Evolutionary conservation across 2,329 filamentous ascomycete genomes (phyloP).

Genomic region (Exutisphaerella laricina): DNA sequence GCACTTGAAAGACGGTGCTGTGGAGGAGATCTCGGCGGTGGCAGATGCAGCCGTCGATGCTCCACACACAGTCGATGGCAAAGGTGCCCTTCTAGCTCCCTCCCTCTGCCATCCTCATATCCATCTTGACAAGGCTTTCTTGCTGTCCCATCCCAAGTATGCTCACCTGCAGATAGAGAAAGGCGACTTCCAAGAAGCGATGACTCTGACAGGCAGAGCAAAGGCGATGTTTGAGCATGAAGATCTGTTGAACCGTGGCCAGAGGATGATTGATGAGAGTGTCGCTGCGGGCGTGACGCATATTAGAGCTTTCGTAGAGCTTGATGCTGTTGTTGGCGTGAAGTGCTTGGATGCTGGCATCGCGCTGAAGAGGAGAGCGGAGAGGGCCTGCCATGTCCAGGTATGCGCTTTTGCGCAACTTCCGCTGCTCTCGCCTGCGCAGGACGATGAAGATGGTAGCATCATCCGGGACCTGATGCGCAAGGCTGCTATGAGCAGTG

Average conservation of each 20-base stretch:
- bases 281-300: conserved; percentile 60
- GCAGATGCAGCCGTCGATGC: not conserved
- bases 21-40: not conserved
- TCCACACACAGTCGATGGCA: conserved; percentile 34
- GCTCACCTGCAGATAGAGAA: conserved; percentile 53
- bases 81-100: conserved; percentile 44
- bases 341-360: conserved; percentile 55
- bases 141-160: conserved; percentile 56
- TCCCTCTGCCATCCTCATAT: conserved; percentile 67
- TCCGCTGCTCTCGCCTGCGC: conserved; percentile 54
- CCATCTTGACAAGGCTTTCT: conserved; percentile 63
- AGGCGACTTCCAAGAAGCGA: conserved; percentile 62
- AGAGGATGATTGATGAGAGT: conserved; percentile 61
- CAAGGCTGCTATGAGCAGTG: conserved; percentile 37
- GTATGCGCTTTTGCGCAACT: conserved; percentile 68
- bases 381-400: conserved; percentile 54
- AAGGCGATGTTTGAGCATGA: conserved; percentile 57
- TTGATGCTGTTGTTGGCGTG: conserved; percentile 56
- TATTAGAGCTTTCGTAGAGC: conserved; percentile 66
- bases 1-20: conserved; percentile 5
- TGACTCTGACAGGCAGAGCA: conserved; percentile 53
- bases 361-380: conserved; percentile 49
- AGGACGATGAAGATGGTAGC: conserved; percentile 35
- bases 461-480: conserved; percentile 50
- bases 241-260: conserved; percentile 60